These are phyloP conservation scores for Elsinoe australis DNA, from an alignment of 2,329 filamentous ascomycete species.

Conservation along the genomic window DNA sequence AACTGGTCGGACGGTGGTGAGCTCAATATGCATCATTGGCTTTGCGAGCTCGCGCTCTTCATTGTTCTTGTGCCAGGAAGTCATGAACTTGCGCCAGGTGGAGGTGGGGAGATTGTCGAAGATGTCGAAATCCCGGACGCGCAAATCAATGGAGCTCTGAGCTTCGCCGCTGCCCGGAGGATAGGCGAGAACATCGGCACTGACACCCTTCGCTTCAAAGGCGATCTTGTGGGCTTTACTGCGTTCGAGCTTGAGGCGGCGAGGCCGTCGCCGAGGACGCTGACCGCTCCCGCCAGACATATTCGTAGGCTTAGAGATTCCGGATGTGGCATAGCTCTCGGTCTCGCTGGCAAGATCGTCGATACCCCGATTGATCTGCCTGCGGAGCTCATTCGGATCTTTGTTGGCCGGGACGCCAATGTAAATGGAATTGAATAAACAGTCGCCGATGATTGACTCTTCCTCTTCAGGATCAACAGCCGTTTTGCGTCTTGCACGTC, in stretches of 20 bases:
- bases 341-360: slow-evolving; percentile 84
- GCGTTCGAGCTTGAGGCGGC: slow-evolving; percentile 62
- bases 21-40: slow-evolving; percentile 82
- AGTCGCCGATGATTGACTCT: slow-evolving; percentile 83
- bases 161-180: slow-evolving; percentile 71
- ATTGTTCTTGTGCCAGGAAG: slow-evolving; percentile 82
- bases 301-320: slow-evolving; percentile 51
- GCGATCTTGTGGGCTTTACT: slow-evolving; percentile 93
- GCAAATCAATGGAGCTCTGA: slow-evolving; percentile 77
- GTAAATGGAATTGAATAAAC: slow-evolving; percentile 97
- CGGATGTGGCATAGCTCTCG: slow-evolving; percentile 73
- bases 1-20: slow-evolving; percentile 81
- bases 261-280: slow-evolving; percentile 23
- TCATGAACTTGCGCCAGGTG: slow-evolving; percentile 97
- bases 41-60: slow-evolving; percentile 69
- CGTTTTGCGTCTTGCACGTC: slow-evolving; percentile 51
- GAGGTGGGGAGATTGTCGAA: slow-evolving; percentile 93
- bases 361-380: slow-evolving; percentile 79
- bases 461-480: slow-evolving; percentile 57
- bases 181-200: slow-evolving; percentile 73
- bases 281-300: slow-evolving; percentile 25
- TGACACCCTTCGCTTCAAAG: slow-evolving; percentile 81
- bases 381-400: slow-evolving; percentile 72
- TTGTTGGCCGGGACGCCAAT: slow-evolving; percentile 78
- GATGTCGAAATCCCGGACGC: slow-evolving; percentile 75